Percentiles rank a stretch among this genome's conserved stretches.
Evolutionary conservation across 2,329 filamentous ascomycete genomes (phyloP).

Genomic region (Exserohilum turcica): DNA sequence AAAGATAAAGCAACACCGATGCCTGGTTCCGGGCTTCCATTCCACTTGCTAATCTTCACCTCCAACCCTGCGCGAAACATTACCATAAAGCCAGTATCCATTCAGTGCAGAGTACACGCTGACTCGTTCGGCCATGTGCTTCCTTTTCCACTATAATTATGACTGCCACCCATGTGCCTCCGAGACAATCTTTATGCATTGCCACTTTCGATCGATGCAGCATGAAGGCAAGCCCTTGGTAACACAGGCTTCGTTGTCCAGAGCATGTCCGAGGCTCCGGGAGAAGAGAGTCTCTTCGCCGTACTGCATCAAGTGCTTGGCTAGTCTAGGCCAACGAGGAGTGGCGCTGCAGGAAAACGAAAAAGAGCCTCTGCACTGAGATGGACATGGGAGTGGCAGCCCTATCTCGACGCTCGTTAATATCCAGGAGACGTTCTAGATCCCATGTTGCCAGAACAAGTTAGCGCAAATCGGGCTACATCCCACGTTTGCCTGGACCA

Average conservation of each 20-base stretch:
- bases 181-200: conserved; percentile 26
- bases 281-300: conserved; percentile 27
- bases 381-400: background rate
- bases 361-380: background rate
- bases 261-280: conserved; percentile 21
- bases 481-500: background rate
- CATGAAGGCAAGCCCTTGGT: background rate
- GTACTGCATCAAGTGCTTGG: conserved; percentile 22
- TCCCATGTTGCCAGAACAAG: background rate
- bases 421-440: background rate
- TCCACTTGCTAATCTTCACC: background rate
- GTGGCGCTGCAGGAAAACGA: conserved; percentile 2
- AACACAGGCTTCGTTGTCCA: conserved; percentile 11
- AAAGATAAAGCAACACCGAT: background rate
- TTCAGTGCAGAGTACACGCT: background rate
- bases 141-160: conserved; percentile 25
- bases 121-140: conserved; percentile 16
- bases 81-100: background rate
- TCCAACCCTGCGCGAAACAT: background rate
- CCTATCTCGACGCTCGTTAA: background rate
- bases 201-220: conserved; percentile 9
- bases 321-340: background rate
- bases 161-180: conserved; percentile 18
- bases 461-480: background rate
- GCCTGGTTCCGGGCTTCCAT: background rate